Evolutionary conservation across 2,329 filamentous ascomycete species (phyloP).

Genomic region (Monilinia aucupariae): DNA sequence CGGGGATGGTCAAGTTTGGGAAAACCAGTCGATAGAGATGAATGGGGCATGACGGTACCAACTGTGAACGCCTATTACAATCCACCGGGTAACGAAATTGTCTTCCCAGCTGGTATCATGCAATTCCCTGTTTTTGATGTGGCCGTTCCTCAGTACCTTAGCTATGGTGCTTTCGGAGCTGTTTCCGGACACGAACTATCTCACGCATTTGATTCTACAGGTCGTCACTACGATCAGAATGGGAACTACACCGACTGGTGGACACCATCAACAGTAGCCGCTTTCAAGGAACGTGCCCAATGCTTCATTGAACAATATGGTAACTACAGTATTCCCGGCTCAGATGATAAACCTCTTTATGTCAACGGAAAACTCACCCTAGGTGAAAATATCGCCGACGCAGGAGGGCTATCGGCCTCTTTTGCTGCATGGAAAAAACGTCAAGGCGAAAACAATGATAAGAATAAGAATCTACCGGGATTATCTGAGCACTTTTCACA

Average conservation of each 20-base stretch:
- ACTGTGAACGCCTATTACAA: slow-evolving; percentile 66
- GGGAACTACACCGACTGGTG: slow-evolving; percentile 65
- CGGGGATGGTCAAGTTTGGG: slow-evolving; percentile 53
- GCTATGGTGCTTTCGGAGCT: slow-evolving; percentile 64
- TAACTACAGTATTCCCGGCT: slow-evolving; percentile 53
- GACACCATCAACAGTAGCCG: slow-evolving; percentile 53
- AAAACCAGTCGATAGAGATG: slow-evolving; percentile 53
- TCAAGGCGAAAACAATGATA: slow-evolving; percentile 41
- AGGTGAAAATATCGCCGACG: slow-evolving; percentile 67
- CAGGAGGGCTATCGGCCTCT: slow-evolving; percentile 58
- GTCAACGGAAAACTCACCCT: slow-evolving; percentile 60
- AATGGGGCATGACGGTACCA: slow-evolving; percentile 56
- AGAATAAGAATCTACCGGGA: slow-evolving; percentile 53
- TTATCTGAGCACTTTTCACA: slow-evolving; percentile 53
- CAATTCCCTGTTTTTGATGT: slow-evolving; percentile 62
- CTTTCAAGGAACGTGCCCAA: slow-evolving; percentile 53
- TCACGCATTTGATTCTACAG: slow-evolving; percentile 64
- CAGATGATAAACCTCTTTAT: slow-evolving; percentile 51
- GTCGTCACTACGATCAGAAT: slow-evolving; percentile 58
- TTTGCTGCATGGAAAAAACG: slow-evolving; percentile 61
- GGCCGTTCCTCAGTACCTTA: slow-evolving; percentile 57
- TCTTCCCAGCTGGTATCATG: slow-evolving; percentile 65
- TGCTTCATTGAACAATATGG: slow-evolving; percentile 66
- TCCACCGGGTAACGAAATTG: slow-evolving; percentile 51
- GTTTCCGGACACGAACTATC: slow-evolving; percentile 65